These are phyloP conservation scores for Ogataea ramenticola DNA, from an alignment of 805 yeast genomes.

Conservation along the genomic window DNA sequence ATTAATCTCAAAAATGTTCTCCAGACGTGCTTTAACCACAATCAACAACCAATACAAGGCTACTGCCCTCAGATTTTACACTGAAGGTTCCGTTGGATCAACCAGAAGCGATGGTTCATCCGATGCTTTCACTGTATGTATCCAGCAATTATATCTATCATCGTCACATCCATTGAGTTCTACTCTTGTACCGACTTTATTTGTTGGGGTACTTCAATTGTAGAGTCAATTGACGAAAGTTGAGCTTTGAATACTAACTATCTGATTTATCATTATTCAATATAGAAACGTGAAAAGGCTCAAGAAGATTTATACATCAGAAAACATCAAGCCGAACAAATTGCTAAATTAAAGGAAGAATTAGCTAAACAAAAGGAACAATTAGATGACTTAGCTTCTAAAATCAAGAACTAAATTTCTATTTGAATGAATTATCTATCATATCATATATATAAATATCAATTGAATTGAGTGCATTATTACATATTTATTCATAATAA, in stretches of 20 bases:
- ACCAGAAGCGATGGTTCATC: constrained; percentile 45
- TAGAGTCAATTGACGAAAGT: too few species aligned
- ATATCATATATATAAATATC: background rate
- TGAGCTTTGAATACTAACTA: too few species aligned
- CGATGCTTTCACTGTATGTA: constrained; percentile 52
- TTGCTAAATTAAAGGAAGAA: constrained; percentile 67
- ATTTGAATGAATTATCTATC: background rate
- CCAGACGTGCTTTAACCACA: constrained; percentile 33
- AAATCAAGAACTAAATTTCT: constrained; percentile 29
- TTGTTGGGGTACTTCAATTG: too few species aligned
- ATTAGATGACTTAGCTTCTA: constrained; percentile 40
- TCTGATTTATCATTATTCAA: background rate
- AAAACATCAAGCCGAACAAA: constrained; percentile 86
- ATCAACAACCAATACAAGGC: constrained; percentile 22
- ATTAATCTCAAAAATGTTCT: constrained; percentile 18
- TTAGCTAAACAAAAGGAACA: constrained; percentile 67
- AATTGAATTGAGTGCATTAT: background rate
- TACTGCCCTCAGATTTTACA: constrained; percentile 28
- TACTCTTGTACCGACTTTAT: too few species aligned
- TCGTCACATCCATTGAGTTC: background rate
- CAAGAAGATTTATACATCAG: constrained; percentile 80
- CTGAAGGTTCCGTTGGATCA: constrained; percentile 59
- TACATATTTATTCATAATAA: background rate
- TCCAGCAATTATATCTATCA: too few species aligned
- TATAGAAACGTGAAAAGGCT: constrained; percentile 91